These are phyloP conservation scores for Coprinopsis marcescibilis DNA, from an alignment of 768 basidiomycete genomes.

Conservation along the genomic window DNA sequence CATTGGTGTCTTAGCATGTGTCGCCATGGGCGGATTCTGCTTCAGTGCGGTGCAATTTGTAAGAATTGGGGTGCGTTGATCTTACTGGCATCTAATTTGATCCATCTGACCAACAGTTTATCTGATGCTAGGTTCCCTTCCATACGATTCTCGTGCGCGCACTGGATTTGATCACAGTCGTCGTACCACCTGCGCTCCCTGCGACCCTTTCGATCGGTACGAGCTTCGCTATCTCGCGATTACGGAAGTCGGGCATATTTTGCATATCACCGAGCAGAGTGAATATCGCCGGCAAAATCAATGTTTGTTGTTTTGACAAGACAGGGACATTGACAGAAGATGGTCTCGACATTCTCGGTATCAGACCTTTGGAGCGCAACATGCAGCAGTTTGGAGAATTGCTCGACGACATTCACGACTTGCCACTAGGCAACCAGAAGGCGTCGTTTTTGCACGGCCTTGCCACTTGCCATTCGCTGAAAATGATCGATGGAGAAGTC, in stretches of 20 bases:
- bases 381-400: constrained; percentile 85
- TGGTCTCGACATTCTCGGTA: constrained; percentile 93
- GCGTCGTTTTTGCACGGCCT: constrained; percentile 88
- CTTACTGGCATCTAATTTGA: neutral
- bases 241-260: constrained; percentile 84
- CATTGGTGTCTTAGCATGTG: constrained; percentile 85
- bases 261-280: constrained; percentile 96
- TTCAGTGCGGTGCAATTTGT: constrained; percentile 91
- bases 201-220: constrained; percentile 97
- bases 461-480: constrained; percentile 94
- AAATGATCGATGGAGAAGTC: constrained; percentile 79
- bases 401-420: constrained; percentile 77
- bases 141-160: constrained; percentile 88
- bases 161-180: constrained; percentile 91
- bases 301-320: constrained; percentile 98
- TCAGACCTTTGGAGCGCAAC: constrained; percentile 76
- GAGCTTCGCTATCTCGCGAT: constrained; percentile 85
- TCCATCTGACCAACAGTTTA: constrained; percentile 2
- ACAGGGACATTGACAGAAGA: constrained; percentile 98
- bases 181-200: constrained; percentile 95
- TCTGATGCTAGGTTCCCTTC: constrained; percentile 63
- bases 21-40: constrained; percentile 88
- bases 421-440: constrained; percentile 67
- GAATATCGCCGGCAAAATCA: constrained; percentile 93
- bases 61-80: constrained; percentile 66